Conservation (phyloP, 495 filamentous ascomycete species). For the Penicillium subrubescens region DNA sequence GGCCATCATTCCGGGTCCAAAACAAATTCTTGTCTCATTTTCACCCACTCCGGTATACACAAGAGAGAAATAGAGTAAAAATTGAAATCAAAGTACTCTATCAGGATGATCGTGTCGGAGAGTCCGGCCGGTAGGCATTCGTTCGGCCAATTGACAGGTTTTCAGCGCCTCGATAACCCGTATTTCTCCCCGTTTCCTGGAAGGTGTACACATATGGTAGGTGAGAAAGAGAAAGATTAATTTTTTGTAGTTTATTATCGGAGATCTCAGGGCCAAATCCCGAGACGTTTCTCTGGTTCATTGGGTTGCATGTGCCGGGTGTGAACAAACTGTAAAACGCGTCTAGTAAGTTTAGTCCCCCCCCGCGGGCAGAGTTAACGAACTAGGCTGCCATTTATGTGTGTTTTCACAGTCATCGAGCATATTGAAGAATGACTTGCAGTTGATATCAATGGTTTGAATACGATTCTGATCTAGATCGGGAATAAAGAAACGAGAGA, state of each 20-base stretch:
- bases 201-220: background rate
- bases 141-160: slow-evolving; percentile 11
- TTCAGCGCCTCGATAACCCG: slow-evolving; percentile 11
- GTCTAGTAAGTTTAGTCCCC: slow-evolving; percentile 6
- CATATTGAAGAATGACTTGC: background rate
- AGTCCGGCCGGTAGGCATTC: background rate
- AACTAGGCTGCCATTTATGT: background rate
- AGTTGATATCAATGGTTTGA: background rate
- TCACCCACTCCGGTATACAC: background rate
- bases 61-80: background rate
- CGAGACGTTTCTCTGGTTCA: slow-evolving; percentile 7
- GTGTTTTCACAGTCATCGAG: background rate
- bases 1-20: slow-evolving; percentile 20
- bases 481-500: background rate
- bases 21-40: slow-evolving; percentile 15
- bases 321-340: slow-evolving; percentile 2
- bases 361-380: background rate
- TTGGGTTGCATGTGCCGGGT: slow-evolving; percentile 9
- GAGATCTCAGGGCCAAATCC: slow-evolving; percentile 11
- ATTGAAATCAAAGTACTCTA: background rate
- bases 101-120: background rate
- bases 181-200: background rate
- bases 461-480: background rate
- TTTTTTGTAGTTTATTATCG: background rate
- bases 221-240: background rate